These are phyloP conservation scores for Aphanoascus verrucosus DNA, from an alignment of 2,329 filamentous ascomycete genomes.

Conservation along the genomic window DNA sequence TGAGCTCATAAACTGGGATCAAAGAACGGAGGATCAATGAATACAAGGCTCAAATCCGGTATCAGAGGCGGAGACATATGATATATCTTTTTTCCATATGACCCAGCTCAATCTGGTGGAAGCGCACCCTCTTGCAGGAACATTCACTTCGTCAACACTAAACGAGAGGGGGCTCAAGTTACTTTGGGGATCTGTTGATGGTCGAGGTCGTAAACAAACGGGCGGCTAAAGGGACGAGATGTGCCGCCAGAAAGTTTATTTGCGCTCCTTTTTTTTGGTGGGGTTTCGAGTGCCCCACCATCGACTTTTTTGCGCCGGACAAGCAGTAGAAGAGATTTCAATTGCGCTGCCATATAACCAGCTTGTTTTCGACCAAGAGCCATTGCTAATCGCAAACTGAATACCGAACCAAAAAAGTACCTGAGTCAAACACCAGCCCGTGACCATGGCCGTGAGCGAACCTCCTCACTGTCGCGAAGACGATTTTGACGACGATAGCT, in stretches of 20 bases:
- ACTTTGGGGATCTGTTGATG: neutral
- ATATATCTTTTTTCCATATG: neutral
- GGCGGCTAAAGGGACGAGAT: neutral
- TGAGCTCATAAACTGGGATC: neutral
- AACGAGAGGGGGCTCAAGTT: neutral
- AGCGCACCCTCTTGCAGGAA: neutral
- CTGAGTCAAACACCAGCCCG: no score
- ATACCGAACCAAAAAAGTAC: no score
- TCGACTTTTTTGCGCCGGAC: neutral
- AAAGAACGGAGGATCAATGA: neutral
- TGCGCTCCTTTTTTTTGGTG: neutral
- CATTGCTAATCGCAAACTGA: neutral
- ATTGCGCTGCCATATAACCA: neutral
- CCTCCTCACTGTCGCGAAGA: neutral
- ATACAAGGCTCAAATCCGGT: neutral
- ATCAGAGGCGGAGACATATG: neutral
- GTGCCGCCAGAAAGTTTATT: neutral
- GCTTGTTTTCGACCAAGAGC: neutral
- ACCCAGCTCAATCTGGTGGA: neutral
- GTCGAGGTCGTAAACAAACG: neutral
- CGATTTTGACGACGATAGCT: slow-evolving; percentile 10
- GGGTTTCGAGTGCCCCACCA: slow-evolving; percentile 6
- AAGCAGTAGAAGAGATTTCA: neutral
- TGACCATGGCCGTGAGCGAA: neutral
- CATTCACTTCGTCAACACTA: neutral